Conservation (phyloP, 176 grass and related monocot species). For the Eleusine coracana region DNA sequence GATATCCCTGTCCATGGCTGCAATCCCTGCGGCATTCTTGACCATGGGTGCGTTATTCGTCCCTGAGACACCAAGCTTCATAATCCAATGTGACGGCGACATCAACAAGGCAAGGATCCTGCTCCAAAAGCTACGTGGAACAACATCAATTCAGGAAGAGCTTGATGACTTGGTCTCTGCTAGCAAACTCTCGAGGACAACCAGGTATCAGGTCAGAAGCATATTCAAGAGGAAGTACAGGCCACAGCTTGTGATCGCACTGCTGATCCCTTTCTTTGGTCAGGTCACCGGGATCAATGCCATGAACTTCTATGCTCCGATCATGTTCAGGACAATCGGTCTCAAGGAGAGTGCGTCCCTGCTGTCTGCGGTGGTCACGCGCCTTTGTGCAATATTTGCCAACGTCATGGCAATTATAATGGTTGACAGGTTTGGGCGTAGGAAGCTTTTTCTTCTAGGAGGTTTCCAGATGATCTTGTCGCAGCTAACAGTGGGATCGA, state of each 20-base stretch:
- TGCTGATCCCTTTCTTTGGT: constrained; percentile 71
- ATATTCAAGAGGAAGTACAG: constrained; percentile 71
- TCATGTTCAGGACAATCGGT: constrained; percentile 70
- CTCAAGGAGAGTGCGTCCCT: constrained; percentile 60
- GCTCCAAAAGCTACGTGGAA: constrained; percentile 77
- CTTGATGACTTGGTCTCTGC: constrained; percentile 76
- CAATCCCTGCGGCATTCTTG: constrained; percentile 70
- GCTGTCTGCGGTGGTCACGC: constrained; percentile 56
- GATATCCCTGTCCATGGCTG: constrained; percentile 75
- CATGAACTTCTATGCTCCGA: constrained; percentile 72
- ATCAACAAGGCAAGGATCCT: constrained; percentile 49
- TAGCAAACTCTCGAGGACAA: constrained; percentile 46
- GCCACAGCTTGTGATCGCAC: constrained; percentile 70
- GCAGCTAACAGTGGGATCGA: constrained; percentile 50
- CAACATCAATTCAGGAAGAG: constrained; percentile 60
- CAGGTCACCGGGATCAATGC: constrained; percentile 80
- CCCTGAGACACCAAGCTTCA: constrained; percentile 77
- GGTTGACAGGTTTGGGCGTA: constrained; percentile 69
- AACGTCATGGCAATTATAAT: constrained; percentile 67
- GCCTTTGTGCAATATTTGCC: constrained; percentile 59
- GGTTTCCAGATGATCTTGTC: constrained; percentile 84
- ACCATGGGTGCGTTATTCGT: constrained; percentile 71
- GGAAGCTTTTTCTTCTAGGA: constrained; percentile 59
- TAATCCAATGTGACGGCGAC: constrained; percentile 60
- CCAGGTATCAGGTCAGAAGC: constrained; percentile 44